Base-by-base conservation (phyloP, 495 filamentous ascomycete genomes). In the Penicillium robsamsonii region DNA sequence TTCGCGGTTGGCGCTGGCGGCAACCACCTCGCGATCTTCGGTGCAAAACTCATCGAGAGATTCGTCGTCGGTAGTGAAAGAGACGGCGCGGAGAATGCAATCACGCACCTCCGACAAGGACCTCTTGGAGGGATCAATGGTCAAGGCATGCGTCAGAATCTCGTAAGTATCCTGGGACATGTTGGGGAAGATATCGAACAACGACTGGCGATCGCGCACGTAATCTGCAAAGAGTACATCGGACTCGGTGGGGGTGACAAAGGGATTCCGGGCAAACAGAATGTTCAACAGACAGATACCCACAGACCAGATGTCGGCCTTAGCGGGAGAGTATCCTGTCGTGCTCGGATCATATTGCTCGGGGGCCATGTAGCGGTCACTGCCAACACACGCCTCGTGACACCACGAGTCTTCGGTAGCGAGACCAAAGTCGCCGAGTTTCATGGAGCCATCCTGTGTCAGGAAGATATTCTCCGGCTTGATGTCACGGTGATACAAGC, bases 391-490 rank as follows among this genome's bases (percentile, higher is more conserved):
- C 35, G 85, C 86, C 73, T 98, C 94, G 63, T 88, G 85, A 42
- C 87, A 92, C 92, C 91, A 96, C 61, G 80, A 70, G 31, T 95
- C 90, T 4, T 83, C 84, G 9, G 93, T 96, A 44, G 91, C 92
- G 44, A 98, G 79, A 53, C 94, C 94, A 68, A 97, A 95, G 71
- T 98, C 94, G 64, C 94, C 94, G 37, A 98, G 86, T 75, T 98
- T 98, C 87, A 96, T 89, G 42, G 86, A 81, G 24, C 95, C 92
- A 48, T 85, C 82, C 56, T 91, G 81, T 59, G 83, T 88, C 58
- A 98, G 79, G 74, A 98, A 97, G 73, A 98, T 96, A 76, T 98
- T 98, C 81, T 98, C 94, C 8, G 94, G 94, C 78, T 98, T 98
- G 83, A 98, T 97, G 72, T 98, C 94, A 55, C 94, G 91, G 70